Evolutionary conservation across 495 filamentous ascomycete species (phyloP).

Genomic region (Podospora pseudopauciseta): DNA sequence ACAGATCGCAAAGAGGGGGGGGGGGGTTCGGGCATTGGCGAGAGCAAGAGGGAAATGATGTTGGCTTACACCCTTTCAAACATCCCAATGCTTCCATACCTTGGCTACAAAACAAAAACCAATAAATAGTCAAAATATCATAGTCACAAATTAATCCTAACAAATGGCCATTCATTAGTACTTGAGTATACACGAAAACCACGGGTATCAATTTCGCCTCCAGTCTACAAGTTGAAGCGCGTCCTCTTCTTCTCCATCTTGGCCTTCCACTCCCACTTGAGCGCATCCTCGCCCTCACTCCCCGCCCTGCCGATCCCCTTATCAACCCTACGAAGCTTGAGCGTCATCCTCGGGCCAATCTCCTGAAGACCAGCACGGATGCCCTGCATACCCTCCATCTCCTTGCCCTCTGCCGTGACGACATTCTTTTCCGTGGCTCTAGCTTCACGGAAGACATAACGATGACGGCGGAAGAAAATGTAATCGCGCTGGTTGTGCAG

Average conservation of each 20-base stretch:
- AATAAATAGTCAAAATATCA: too few relatives aligned
- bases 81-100: too few relatives aligned
- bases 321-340: slow-evolving; percentile 88
- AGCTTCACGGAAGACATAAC: slow-evolving; percentile 91
- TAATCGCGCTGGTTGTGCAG: slow-evolving; percentile 93
- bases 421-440: slow-evolving; percentile 80
- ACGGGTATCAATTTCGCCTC: slow-evolving; percentile 17
- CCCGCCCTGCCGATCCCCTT: slow-evolving; percentile 80
- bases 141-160: background rate
- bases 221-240: slow-evolving; percentile 73
- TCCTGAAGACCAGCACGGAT: slow-evolving; percentile 84
- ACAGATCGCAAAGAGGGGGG: too few relatives aligned
- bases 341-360: slow-evolving; percentile 73
- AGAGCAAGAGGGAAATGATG: too few relatives aligned
- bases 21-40: too few relatives aligned
- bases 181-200: background rate
- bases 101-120: too few relatives aligned
- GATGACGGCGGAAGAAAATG: slow-evolving; percentile 84
- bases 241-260: slow-evolving; percentile 91
- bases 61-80: too few relatives aligned
- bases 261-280: slow-evolving; percentile 91
- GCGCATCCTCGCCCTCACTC: slow-evolving; percentile 62
- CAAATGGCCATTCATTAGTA: background rate
- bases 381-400: slow-evolving; percentile 73
- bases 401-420: slow-evolving; percentile 80